Evolutionary conservation across 208 protist genomes (phyloP), one percentile per base, ranked within the genome.

Genomic region (Leishmania lainsoni): DNA sequence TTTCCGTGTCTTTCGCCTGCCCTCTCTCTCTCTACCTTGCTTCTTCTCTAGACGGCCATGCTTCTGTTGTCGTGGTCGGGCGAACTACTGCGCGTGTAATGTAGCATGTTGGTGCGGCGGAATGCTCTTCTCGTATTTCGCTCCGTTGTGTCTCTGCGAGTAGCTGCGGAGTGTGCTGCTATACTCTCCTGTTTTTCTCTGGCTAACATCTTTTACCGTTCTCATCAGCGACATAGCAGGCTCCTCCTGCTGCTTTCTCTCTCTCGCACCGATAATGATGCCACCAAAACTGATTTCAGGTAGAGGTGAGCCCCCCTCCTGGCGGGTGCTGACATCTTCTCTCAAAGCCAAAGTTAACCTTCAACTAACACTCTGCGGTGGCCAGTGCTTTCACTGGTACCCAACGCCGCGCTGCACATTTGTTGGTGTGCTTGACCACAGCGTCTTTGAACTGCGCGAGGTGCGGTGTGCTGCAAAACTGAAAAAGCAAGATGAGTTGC

Each of bases 361-460:
- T 56, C 81, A 70, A 26, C 87, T 87, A 84, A 94, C 91, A 0
- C 81, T 96, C 32, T 89, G 87, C 75, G 90, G 91, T 32, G 93
- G 93, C 0, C 93, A 96, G 78, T 96, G 93, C 81, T 96, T 96
- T 59, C 93, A 90, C 59, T 96, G 93, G 91, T 75, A 85, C 29
- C 83, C 32, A 16, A 94, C 90, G 16, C 77, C 79, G 22, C 72
- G 88, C 16, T 61, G 73, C 61, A 93, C 88, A 0, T 96, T 84
- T 76, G 80, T 94, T 22, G 93, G 93, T 26, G 83, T 86, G 35
- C 74, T 96, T 2, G 56, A 80, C 22, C 65, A 85, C 32, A 59
- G 65, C 22, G 91, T 86, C 9, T 93, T 88, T 68, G 93, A 96
- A 63, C 79, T 96, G 16, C 87, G 85, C 17, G 68, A 85, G 61